Evolutionary conservation across 2,329 filamentous ascomycete genomes (phyloP), one percentile per base, ranked within the genome.

Genomic region (Xylariaceae sp.): DNA sequence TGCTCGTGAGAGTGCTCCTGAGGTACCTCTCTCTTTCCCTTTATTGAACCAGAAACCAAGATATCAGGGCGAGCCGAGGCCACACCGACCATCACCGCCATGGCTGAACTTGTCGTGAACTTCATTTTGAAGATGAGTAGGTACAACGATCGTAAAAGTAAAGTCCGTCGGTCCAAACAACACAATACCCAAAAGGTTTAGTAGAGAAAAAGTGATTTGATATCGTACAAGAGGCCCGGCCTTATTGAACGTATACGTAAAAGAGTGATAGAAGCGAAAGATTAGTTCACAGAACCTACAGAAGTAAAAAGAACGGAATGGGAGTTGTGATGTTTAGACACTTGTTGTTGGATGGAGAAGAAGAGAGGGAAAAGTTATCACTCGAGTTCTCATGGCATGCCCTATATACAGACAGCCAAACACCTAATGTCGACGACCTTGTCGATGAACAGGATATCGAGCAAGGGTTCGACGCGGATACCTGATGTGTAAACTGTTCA

Each of bases 1-100:
- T 61, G 52, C 47, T 66, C 57, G 54, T 67, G 64, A 11, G 64
- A 67, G 53, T 66, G 62, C 51, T 67, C 64, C 63, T 67, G 64
- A 56, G 64, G 64, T 48, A 67, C 64, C 55, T 66, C 64, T 43
- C 64, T 60, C 40, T 61, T 59, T 39, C 60, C 55, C 56, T 60
- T 64, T 39, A 55, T 49, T 5, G 61, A 57, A 33, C 38, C 38
- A 40, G 54, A 53, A 30, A 55, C 41, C 42, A 42, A 55, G 31
- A 64, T 55, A 48, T 66, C 63, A 18, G 64, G 63, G 49, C 64
- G 64, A 51, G 64, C 64, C 22, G 63, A 49, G 14, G 59, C 64
- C 58, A 62, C 59, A 45, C 64, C 59, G 56, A 64, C 40, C 52
- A 66, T 51, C 49, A 60, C 58, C 56, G 62, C 51, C 47, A 64